Percentiles rank a stretch among this genome's conserved stretches.
phyloP scores from a whole-genome alignment of 768 basidiomycete genomes.

The Amyloporia xantha region DNA sequence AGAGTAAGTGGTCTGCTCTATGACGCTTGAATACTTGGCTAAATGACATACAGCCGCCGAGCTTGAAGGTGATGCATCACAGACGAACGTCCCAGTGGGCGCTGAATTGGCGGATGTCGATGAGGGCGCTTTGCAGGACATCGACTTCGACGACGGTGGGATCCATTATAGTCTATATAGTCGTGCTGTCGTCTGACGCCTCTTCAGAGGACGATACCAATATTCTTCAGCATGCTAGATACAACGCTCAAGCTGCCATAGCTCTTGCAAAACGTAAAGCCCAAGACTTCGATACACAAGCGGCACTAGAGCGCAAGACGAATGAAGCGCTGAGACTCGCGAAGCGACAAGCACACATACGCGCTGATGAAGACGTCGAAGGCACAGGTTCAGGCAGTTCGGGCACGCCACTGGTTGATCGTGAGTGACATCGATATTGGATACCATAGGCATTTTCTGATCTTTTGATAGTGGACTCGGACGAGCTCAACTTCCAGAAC shows the following conservation, averaged over 20 bases:
- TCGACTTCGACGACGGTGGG: constrained; percentile 89
- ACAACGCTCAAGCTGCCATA: constrained; percentile 88
- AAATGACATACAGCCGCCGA: constrained; percentile 51
- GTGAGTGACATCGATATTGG: constrained; percentile 37
- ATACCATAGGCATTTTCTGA: not conserved
- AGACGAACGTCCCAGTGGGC: constrained; percentile 43
- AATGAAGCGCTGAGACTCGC: constrained; percentile 70
- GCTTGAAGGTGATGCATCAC: constrained; percentile 53
- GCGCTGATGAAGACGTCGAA: constrained; percentile 36
- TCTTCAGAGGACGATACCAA: constrained; percentile 78
- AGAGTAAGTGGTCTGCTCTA: constrained; percentile 47
- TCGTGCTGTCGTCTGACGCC: not conserved
- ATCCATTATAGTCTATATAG: constrained; percentile 1
- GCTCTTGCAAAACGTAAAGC: constrained; percentile 73
- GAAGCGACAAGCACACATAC: constrained; percentile 42
- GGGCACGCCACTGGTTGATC: constrained; percentile 55
- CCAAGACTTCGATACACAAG: constrained; percentile 76
- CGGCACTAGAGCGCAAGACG: constrained; percentile 74
- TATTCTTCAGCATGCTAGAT: constrained; percentile 74
- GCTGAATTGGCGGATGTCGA: constrained; percentile 54
- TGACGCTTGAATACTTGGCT: not conserved
- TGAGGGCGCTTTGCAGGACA: constrained; percentile 50
- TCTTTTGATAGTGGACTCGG: constrained; percentile 67
- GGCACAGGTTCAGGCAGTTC: constrained; percentile 15
- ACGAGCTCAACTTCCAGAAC: constrained; percentile 99